Percentiles rank a stretch among this genome's conserved stretches.
Evolutionary conservation across 2,329 filamentous ascomycete genomes (phyloP).

Genomic region (Stachybotrys elegans): DNA sequence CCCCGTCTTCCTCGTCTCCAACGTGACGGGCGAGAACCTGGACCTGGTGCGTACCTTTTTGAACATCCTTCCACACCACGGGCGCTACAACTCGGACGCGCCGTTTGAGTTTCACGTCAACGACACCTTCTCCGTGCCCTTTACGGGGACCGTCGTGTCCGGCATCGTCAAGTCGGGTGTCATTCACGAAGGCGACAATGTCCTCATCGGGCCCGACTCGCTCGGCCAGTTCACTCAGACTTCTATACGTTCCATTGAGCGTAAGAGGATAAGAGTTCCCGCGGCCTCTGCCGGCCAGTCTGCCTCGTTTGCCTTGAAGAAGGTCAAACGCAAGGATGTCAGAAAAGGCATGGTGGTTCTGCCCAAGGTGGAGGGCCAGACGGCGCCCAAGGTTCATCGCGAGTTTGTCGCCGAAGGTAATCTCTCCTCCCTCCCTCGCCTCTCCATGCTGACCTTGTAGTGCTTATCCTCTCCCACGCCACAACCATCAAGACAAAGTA

Average conservation of each 20-base stretch:
- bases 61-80: constrained; percentile 92
- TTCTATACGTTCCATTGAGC: constrained; percentile 85
- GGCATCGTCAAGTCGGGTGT: constrained; percentile 87
- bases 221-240: constrained; percentile 86
- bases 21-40: constrained; percentile 88
- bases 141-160: constrained; percentile 92
- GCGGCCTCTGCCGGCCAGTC: constrained; percentile 88
- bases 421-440: constrained; percentile 6
- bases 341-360: constrained; percentile 97
- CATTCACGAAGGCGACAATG: constrained; percentile 82
- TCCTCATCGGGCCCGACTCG: constrained; percentile 85
- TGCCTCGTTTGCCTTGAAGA: constrained; percentile 84
- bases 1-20: constrained; percentile 96
- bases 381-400: constrained; percentile 63
- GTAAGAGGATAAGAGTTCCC: constrained; percentile 85
- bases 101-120: constrained; percentile 95
- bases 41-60: constrained; percentile 89
- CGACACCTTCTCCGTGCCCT: constrained; percentile 96
- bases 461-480: constrained; percentile 89
- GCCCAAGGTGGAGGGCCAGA: constrained; percentile 70
- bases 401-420: constrained; percentile 76
- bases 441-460: constrained; percentile 33
- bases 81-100: constrained; percentile 81
- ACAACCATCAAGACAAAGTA: constrained; percentile 97
- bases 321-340: constrained; percentile 84